Evolutionary conservation across 2,329 filamentous ascomycete species (phyloP).

Genomic region (Pyrenophora tritici-repentis): DNA sequence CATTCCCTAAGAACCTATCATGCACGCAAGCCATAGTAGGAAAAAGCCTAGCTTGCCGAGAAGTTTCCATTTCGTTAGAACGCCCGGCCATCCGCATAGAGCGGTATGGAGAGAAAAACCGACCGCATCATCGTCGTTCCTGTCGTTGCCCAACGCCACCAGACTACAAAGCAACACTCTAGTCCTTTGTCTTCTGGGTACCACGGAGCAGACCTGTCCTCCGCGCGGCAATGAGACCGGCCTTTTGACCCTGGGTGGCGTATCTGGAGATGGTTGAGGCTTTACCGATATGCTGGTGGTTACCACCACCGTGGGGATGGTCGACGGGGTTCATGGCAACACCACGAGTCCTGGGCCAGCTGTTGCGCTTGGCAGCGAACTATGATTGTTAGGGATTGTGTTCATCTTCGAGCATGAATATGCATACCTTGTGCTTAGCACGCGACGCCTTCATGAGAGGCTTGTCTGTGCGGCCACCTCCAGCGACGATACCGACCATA

Average conservation of each 20-base stretch:
- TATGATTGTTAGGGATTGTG: constrained; percentile 18
- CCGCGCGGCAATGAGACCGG: constrained; percentile 99
- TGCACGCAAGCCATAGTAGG: constrained; percentile 38
- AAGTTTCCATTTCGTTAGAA: constrained; percentile 43
- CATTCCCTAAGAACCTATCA: constrained; percentile 46
- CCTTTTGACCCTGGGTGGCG: constrained; percentile 98
- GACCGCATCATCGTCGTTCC: constrained; percentile 40
- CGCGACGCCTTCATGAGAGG: constrained; percentile 98
- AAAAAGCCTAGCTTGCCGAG: constrained; percentile 38
- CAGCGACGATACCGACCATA: constrained; percentile 99
- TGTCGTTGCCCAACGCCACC: constrained; percentile 33
- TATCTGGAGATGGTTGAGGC: constrained; percentile 99
- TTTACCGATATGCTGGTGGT: constrained; percentile 99
- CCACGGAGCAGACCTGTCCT: constrained; percentile 99
- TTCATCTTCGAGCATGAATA: not conserved
- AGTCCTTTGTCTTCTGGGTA: constrained; percentile 99
- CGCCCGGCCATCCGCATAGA: constrained; percentile 46
- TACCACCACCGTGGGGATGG: constrained; percentile 82
- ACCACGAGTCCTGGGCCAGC: constrained; percentile 99
- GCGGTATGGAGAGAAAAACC: constrained; percentile 46
- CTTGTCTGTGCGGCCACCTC: constrained; percentile 99
- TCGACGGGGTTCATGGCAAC: constrained; percentile 99
- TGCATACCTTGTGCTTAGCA: constrained; percentile 84
- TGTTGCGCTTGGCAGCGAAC: constrained; percentile 99
- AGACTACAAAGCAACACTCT: constrained; percentile 36